Base-by-base conservation (phyloP, 1,284 basidiomycete species). In the Ceratobasidium sp. region DNA sequence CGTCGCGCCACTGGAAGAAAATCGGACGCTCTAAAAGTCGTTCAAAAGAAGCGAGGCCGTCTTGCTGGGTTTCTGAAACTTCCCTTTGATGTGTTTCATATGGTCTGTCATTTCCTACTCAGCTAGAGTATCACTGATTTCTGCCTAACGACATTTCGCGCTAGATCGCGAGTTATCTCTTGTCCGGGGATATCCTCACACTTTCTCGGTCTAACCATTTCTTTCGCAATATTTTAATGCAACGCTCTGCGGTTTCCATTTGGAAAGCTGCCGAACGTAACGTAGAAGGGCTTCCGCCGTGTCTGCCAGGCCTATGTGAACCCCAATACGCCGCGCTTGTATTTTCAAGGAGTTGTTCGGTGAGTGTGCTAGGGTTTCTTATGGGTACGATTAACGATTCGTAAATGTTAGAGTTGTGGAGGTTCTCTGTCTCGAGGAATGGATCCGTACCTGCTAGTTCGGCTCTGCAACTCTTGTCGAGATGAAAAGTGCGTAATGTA, bases 261-360 rank as follows among this genome's bases (percentile, higher is more conserved):
- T 59, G 67, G 67, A 32, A 7, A 5, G 7, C 21, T 14, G 46
- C 55, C 1, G 23, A 59, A 26, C 28, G 44, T 16, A 70, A 70
- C 32, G 55, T 59, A 2, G 21, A 23, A 7, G 55, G 35, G 3
- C n/a, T 70, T 1, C 67, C 67, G 8, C 44, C 55, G 11, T 70
- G 67, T 41, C 55, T 44, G n/a, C 13, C 21, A 11, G 52, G 46
- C 21, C 23, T 70, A 32, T 49, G 26, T n/a, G 44, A 59, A 26
- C 55, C 67, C 9, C 54, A 59, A 32, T 70, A 70, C 30, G 67
- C 32, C 3, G 26, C 55, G 0, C 44, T 70, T 3, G 16, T 70
- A 6, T n/a, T 74, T 62, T 43, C 14, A 28, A 14, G 59, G 26
- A 11, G 32, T 23, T 70, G 67, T 21, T 47, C 67, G 14, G 67